Evolutionary conservation across 768 basidiomycete species (phyloP).

Genomic region (Agaricus bisporus): DNA sequence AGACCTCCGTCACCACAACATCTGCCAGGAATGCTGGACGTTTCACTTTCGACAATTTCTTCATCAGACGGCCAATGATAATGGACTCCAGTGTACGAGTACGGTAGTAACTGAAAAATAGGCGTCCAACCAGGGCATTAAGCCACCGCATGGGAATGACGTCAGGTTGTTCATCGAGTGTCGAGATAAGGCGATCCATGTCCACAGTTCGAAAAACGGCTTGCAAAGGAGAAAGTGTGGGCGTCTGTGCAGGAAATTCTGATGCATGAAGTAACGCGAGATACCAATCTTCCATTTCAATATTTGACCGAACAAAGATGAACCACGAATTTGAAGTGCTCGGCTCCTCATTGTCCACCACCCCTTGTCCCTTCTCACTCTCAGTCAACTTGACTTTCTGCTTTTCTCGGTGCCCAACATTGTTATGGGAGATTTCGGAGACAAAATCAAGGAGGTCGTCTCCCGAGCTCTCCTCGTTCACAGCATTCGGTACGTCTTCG

Average conservation of each 20-base stretch:
- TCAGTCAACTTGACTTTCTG: constrained; percentile 29
- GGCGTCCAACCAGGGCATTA: constrained; percentile 86
- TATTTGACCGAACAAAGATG: constrained; percentile 82
- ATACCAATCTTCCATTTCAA: constrained; percentile 99
- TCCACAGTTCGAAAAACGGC: constrained; percentile 68
- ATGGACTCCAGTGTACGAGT: constrained; percentile 77
- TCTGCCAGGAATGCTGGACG: constrained; percentile 82
- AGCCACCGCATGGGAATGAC: constrained; percentile 97
- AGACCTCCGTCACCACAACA: constrained; percentile 82
- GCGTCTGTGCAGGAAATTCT: constrained; percentile 53
- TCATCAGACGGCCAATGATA: constrained; percentile 86
- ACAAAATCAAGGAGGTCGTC: constrained; percentile 25
- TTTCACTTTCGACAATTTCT: constrained; percentile 89
- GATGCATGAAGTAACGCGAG: constrained; percentile 73
- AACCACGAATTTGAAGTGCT: constrained; percentile 75
- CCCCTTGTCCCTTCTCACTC: constrained; percentile 36
- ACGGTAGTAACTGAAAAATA: constrained; percentile 89
- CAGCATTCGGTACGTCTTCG: constrained; percentile 40
- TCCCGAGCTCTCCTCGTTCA: constrained; percentile 44
- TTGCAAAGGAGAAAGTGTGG: constrained; percentile 53
- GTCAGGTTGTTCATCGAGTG: constrained; percentile 89
- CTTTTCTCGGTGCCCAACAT: constrained; percentile 28
- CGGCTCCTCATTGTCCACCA: constrained; percentile 44
- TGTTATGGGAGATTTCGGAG: constrained; percentile 19
- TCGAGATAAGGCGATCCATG: constrained; percentile 78